Conservation (phyloP, 179 eudicot genomes). For the Silene coronaria region DNA sequence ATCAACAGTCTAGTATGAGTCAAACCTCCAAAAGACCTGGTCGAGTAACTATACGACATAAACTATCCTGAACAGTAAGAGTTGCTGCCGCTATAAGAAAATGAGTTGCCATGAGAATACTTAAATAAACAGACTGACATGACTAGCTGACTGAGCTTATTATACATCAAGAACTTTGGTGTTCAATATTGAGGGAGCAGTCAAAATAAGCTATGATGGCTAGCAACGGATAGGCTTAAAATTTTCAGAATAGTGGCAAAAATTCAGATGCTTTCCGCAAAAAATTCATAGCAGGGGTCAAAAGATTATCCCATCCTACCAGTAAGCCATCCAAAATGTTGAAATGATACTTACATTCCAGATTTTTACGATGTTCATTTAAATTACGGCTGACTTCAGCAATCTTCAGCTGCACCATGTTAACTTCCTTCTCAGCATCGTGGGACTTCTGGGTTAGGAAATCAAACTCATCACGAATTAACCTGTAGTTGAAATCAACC, state of each 20-base stretch:
- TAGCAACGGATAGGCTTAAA: background rate
- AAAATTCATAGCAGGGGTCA: background rate
- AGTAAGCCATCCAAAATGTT: slow-evolving; percentile 5
- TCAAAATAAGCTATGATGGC: no score
- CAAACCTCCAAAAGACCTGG: background rate
- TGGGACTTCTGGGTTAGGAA: slow-evolving; percentile 59
- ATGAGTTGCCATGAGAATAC: background rate
- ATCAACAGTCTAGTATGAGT: background rate
- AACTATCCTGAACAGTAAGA: background rate
- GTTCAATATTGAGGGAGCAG: no score
- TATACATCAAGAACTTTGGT: no score
- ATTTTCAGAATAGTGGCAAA: background rate
- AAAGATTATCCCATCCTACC: background rate
- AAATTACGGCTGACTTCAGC: slow-evolving; percentile 55
- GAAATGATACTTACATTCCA: slow-evolving; percentile 64
- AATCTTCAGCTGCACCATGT: slow-evolving; percentile 57
- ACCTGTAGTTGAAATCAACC: slow-evolving; percentile 36
- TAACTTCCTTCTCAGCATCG: slow-evolving; percentile 84
- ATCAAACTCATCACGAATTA: slow-evolving; percentile 48
- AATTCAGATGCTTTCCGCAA: background rate
- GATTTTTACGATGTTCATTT: slow-evolving; percentile 54
- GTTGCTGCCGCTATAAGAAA: background rate
- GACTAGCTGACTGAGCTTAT: no score
- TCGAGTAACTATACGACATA: background rate
- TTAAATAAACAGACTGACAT: background rate